Base-by-base conservation (phyloP, 352 stramenopile species). In the Thalassiosira tumida region DNA sequence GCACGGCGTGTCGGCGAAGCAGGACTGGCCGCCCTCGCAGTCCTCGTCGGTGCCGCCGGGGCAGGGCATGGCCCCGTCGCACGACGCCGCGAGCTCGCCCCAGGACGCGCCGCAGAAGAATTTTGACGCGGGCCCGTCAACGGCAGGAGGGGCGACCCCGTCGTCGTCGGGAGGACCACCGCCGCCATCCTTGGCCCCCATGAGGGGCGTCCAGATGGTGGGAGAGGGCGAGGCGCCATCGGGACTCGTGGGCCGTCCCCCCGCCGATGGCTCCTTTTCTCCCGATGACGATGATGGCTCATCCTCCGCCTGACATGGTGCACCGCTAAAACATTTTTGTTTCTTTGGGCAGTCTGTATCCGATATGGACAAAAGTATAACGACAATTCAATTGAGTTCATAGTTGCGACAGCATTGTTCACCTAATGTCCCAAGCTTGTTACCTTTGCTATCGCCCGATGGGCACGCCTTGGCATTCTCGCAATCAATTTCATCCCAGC, bases 101-200 rank as follows among this genome's bases (percentile, higher is more conserved):
- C 94, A 97, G 67, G 93, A 93, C 13, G 40, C 86, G 31, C 95
- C 96, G 64, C 96, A 97, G 89, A 95, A 97, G 88, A 96, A 97
- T 85, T 97, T 93, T 4, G 91, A 92, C 62, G 75, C 70, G 10
- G 89, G 62, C 37, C 91, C 91, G 75, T 95, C 86, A 41, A 87
- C 91, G 10, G 59, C 84, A 24, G 91, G 91, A 89, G 7, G 17
- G 43, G 43, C 43, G 43, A 54, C 17, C 7, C 7, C 43, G 17
- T 54, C 43, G 43, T 54, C 43, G 43, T 7, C 43, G 7, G 43
- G 43, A 54, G 17, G 7, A 54, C 43, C 74, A 54, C 1, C 26
- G 15, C 38, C 65, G 50, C 75, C 40, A 54, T 50, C 65, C 50
- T 86, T 88, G 24, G 65, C 80, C 67, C 78, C 76, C 29, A 69